Conservation (phyloP, 1,139 yeast species). For the Diutina sp. region DNA sequence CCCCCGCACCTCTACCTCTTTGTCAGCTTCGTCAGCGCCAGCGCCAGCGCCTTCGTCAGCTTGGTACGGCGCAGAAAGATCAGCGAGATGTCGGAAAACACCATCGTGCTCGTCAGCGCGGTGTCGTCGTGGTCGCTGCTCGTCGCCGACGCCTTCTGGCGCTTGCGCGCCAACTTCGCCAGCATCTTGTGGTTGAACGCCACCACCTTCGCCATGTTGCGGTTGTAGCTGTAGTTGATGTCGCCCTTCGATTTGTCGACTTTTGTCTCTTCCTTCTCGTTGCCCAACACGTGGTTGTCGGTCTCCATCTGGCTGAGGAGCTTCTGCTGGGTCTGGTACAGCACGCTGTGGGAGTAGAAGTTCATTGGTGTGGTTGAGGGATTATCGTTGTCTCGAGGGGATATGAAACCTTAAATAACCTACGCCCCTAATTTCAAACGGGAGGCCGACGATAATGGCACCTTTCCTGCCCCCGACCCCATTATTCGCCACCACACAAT, state of each 20-base stretch:
- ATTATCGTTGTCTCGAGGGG: too few species aligned
- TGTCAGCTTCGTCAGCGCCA: background rate
- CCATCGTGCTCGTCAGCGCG: background rate
- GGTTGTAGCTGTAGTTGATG: background rate
- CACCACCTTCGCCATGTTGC: background rate
- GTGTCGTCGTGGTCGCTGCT: background rate
- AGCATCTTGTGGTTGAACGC: background rate
- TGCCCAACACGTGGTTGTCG: slow-evolving; percentile 5
- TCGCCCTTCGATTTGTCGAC: background rate
- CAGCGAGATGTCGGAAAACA: background rate
- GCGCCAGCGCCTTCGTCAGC: background rate
- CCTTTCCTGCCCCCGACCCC: too few species aligned
- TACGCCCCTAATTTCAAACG: too few species aligned
- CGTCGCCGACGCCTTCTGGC: background rate
- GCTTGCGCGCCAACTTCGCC: background rate
- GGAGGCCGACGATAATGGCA: too few species aligned
- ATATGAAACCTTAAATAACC: too few species aligned
- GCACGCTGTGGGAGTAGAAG: slow-evolving; percentile 9
- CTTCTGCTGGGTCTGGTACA: slow-evolving; percentile 22
- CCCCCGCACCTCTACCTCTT: background rate
- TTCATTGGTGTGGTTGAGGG: background rate
- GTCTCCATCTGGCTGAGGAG: slow-evolving; percentile 11
- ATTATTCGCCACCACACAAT: too few species aligned
- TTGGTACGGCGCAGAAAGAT: background rate
- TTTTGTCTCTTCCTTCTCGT: background rate